Evolutionary conservation across 1,284 basidiomycete genomes (phyloP).

Genomic region (Cutaneotrichosporon spelunceum): DNA sequence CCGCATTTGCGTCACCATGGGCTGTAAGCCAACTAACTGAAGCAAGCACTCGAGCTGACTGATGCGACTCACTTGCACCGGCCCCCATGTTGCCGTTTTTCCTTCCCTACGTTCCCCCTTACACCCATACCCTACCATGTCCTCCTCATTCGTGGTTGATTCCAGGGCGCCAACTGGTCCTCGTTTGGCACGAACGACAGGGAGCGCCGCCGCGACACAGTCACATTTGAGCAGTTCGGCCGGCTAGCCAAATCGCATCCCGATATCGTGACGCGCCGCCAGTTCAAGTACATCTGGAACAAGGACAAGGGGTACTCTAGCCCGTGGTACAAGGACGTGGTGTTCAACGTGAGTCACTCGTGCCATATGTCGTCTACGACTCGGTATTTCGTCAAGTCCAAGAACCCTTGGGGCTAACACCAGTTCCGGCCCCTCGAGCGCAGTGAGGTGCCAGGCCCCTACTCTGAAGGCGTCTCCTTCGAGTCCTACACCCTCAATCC

Average conservation of each 20-base stretch:
- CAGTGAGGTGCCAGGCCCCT: slow-evolving; percentile 19
- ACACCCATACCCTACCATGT: background rate
- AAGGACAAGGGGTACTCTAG: slow-evolving; percentile 34
- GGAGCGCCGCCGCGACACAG: slow-evolving; percentile 51
- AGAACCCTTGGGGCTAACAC: slow-evolving; percentile 10
- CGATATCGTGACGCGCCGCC: slow-evolving; percentile 50
- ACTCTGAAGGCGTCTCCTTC: slow-evolving; percentile 41
- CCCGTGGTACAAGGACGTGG: slow-evolving; percentile 59
- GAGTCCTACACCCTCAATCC: slow-evolving; percentile 51
- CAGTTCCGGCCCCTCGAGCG: slow-evolving; percentile 31
- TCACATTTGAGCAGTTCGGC: slow-evolving; percentile 52
- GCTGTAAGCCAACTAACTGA: slow-evolving; percentile 55
- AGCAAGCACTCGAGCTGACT: background rate
- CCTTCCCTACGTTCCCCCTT: background rate
- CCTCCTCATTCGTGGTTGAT: no score
- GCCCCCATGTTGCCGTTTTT: no score
- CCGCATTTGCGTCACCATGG: slow-evolving; percentile 67
- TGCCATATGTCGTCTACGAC: no score
- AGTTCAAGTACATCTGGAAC: slow-evolving; percentile 53
- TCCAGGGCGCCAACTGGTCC: slow-evolving; percentile 65
- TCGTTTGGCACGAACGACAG: slow-evolving; percentile 56
- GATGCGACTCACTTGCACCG: background rate
- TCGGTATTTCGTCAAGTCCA: no score
- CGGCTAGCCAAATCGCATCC: slow-evolving; percentile 55
- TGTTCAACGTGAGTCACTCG: slow-evolving; percentile 57